Percentiles rank a stretch among this genome's conserved stretches.
Conservation (phyloP, 306 rosid genomes). For the Betula pendula region DNA sequence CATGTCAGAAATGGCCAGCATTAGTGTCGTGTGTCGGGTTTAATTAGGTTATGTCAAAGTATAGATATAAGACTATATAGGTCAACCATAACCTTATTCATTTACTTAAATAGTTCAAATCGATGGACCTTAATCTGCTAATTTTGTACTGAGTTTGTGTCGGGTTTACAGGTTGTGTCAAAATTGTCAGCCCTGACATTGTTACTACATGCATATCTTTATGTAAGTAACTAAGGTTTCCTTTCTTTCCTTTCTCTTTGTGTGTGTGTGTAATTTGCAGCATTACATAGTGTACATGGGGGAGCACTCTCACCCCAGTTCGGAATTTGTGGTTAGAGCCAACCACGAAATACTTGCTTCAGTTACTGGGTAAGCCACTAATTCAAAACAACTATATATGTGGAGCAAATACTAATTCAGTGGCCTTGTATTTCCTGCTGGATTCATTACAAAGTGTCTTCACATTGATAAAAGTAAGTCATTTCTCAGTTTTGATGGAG, state of each 20-base stretch:
- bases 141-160: too few species aligned
- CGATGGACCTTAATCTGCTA: too few species aligned
- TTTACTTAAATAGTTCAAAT: too few species aligned
- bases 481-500: conserved; percentile 42
- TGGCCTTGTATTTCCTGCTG: conserved; percentile 1
- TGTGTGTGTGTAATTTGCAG: conserved; percentile 29
- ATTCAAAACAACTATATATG: background rate
- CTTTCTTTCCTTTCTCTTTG: background rate
- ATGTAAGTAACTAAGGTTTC: too few species aligned
- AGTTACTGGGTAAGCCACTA: conserved; percentile 47
- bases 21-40: too few species aligned
- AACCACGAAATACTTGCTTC: conserved; percentile 67
- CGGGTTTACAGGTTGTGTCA: too few species aligned
- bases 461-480: background rate
- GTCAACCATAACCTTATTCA: too few species aligned
- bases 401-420: background rate
- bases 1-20: too few species aligned
- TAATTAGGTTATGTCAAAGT: too few species aligned
- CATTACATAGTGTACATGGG: conserved; percentile 74
- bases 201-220: background rate
- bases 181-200: too few species aligned
- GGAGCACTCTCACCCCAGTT: conserved; percentile 60
- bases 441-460: background rate
- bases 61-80: too few species aligned
- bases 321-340: conserved; percentile 53